Evolutionary conservation across 805 yeast genomes (phyloP).

Genomic region (Candida hungchunana): DNA sequence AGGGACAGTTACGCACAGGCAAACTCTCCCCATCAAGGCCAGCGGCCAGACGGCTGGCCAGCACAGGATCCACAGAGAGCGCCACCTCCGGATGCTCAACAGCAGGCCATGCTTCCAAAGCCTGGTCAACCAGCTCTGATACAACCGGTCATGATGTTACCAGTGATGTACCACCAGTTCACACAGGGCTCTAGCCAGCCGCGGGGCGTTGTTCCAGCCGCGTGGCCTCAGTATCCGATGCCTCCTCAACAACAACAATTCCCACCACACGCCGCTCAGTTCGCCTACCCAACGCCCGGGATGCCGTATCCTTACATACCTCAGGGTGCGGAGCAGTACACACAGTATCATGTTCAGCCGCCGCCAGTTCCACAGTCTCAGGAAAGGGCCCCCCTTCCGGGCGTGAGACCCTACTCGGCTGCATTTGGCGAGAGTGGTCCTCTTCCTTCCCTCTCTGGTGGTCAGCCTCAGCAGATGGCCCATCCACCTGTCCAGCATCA

Average conservation of each 20-base stretch:
- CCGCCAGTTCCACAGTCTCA: background rate
- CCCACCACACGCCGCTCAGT: conserved; percentile 12
- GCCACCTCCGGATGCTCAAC: conserved; percentile 6
- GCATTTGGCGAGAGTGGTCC: background rate
- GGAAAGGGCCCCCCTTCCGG: background rate
- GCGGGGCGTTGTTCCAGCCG: conserved; percentile 5
- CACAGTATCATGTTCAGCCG: conserved; percentile 5
- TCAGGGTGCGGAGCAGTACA: conserved; percentile 6
- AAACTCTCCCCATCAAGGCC: background rate
- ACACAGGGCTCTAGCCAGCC: conserved; percentile 8
- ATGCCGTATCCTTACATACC: conserved; percentile 9
- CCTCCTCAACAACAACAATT: conserved; percentile 10
- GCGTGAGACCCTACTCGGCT: background rate
- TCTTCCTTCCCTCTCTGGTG: conserved; percentile 7
- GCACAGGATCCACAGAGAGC: conserved; percentile 3
- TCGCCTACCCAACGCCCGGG: conserved; percentile 10
- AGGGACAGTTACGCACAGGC: too few relatives aligned
- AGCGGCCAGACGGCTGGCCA: conserved; percentile 1
- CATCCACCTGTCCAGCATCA: conserved; percentile 2
- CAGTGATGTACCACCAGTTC: conserved; percentile 15
- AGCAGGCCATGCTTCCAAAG: conserved; percentile 4
- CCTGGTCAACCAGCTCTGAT: conserved; percentile 4
- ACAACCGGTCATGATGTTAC: conserved; percentile 14
- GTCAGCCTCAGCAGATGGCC: conserved; percentile 12
- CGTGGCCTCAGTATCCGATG: conserved; percentile 11